Base-by-base conservation (phyloP, 768 basidiomycete species). In the Hygrophorus pudorinus region DNA sequence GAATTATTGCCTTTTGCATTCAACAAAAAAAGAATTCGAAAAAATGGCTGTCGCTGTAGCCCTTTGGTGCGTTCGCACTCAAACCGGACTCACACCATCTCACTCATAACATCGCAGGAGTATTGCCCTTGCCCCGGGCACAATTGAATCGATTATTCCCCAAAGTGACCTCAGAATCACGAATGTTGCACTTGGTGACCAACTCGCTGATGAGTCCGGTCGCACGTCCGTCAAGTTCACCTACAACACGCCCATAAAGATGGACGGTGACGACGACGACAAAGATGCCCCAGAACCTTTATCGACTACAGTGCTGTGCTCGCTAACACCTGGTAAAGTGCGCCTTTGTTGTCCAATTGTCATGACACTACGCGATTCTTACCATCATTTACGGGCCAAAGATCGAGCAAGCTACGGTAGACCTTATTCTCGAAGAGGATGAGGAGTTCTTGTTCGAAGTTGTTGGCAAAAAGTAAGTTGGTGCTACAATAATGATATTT, bases 271-370 rank as follows among this genome's bases (percentile, higher is more conserved):
- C 0, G 70, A 71, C 0, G 71, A 73, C 0, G 71, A 73, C 1
- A 64, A 72, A 0, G 51, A 60, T 0, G 62, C 59, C 10, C 55
- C 65, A 8, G 63, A 66, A 34, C 34, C 47, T 1, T 45, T 59
- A 14, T 56, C 63, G 39, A 72, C 74, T 24, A 79, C 80, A 13
- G 70, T 89, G 45, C 66, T 94, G 12, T 82, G 84, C 58, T 78
- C 88, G 1, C 67, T 96, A 53, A 88, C 81, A 39, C 80, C 85
- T 20, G 85, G 87, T 48, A 85, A 81, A 67, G 91, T 87, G 54
- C 44, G 71, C 24, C 24, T 52, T 16, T 24, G 27, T 11, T 38
- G n/a, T 41, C 24, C 32, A 44, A 33, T 40, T 35, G 14, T 24
- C 31, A 7, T 13, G n/a, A 16, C 13, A 11, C 13, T n/a, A 46